Evolutionary conservation across 2,329 filamentous ascomycete genomes (phyloP), one percentile per base, ranked within the genome.

Genomic region (Aaosphaeria arxii): DNA sequence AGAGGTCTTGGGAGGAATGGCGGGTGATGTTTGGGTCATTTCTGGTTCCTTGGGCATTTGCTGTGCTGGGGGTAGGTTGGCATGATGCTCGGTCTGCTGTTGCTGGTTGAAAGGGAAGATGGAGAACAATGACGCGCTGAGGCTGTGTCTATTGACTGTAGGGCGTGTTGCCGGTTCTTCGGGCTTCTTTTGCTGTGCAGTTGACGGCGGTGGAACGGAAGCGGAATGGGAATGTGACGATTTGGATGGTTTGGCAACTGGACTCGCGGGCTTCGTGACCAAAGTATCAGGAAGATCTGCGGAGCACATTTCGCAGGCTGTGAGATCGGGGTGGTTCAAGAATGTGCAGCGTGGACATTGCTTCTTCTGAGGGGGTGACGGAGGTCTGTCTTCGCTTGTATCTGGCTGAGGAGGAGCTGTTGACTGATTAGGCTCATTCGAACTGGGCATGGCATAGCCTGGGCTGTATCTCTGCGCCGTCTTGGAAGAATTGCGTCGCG

Each of bases 281-380:
- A 67, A 43, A 0, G 61, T 60, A n/a, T 53, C 55, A 13, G 64
- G 63, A 0, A 69, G 52, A 3, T 58, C 44, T 9, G 58, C 62
- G 30, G 60, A 55, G 48, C 66, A 69, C 56, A 69, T 67, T 35
- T 69, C 66, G 44, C 66, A 69, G 4, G 47, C 47, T 11, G 53
- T 59, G 29, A 69, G 55, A 3, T 61, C 63, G 1, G 58, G 50
- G 13, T 69, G 59, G 44, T 69, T 69, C 11, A 69, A 49, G 48
- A 69, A 69, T 6, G 66, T 69, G 49, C 66, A 70, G 32, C 63
- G 59, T 1, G 56, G 55, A 33, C 66, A 69, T 45, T 67, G 65
- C 38, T 67, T 70, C 49, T 66, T 66, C 42, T 56, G 49, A 7
- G 58, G 54, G 31, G 62, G 62, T 30, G 63, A 55, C 4, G 59